Evolutionary conservation across 805 yeast species (phyloP), one percentile per base, ranked within the genome.

Genomic region (Kodamaea nitidulidarum): DNA sequence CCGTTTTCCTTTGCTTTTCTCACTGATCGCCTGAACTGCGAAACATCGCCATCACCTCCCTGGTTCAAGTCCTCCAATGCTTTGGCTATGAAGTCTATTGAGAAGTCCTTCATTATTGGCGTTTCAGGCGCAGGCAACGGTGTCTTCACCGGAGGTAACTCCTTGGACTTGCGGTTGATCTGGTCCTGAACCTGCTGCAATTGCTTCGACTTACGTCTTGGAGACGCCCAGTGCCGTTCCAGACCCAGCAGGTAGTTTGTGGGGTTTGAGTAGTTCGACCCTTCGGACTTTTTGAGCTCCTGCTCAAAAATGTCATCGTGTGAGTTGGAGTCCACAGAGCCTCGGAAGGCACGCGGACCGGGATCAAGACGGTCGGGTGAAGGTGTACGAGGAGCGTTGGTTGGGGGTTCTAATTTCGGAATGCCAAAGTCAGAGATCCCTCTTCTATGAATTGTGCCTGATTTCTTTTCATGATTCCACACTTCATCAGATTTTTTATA

Each of bases 11-110:
- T 46, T 14, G 52, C 48, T 7, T 48, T 36, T 16, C 74, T 46
- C 11, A 67, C 65, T 2, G 72, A 66, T 37, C 59, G 52, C 40
- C 74, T 52, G 45, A 61, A 69, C 45, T 60, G 63, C 32, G 54
- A 62, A 27, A 69, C 54, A 41, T 69, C 73, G 8, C 74, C 73
- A 40, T 69, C 56, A 4, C 74, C 74, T 9, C 74, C 74, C 1
- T 60, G 49, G 41, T 67, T 67, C 45, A 69, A 59, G 47, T 69
- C 74, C 45, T 69, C 73, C 24, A 69, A 50, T 1, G 73, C 73
- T 40, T 68, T 67, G 10, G 74, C 73, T 17, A 69, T 69, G 41
- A 63, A 69, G 41, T 69, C 74, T 21, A 69, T 63, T 2, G 71
- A 65, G 43, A 69, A 69, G 42, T 69, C 74, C 41, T 68, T 67